Evolutionary conservation across 192 early-diverging fungal genomes (phyloP).

Genomic region (Fimicolochytrium jonesii): DNA sequence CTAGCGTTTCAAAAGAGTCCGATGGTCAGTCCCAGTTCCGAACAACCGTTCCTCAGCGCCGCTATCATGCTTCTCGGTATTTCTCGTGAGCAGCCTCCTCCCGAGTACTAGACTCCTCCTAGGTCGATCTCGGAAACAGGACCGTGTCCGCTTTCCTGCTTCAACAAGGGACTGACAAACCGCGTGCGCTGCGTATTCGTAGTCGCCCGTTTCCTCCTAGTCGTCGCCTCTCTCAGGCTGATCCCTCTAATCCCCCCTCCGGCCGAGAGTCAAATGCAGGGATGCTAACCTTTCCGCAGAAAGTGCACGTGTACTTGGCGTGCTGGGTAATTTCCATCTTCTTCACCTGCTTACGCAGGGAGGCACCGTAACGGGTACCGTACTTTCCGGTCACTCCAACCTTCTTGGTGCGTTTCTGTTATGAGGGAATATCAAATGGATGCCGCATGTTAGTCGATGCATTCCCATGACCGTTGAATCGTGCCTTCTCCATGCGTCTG

Average conservation of each 20-base stretch:
- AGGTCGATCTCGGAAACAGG: no score
- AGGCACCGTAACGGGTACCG: constrained; percentile 99
- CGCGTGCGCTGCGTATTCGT: no score
- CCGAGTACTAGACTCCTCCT: no score
- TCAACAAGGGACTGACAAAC: no score
- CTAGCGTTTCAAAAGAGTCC: no score
- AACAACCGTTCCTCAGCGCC: no score
- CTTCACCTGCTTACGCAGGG: constrained; percentile 93
- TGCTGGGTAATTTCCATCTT: constrained; percentile 99
- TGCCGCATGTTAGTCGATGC: neutral
- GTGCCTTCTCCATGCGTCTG: neutral
- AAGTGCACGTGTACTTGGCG: constrained; percentile 98
- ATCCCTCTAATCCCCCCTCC: no score
- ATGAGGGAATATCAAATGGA: neutral
- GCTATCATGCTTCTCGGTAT: neutral
- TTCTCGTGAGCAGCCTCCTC: neutral
- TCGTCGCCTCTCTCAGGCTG: no score
- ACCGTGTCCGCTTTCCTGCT: no score
- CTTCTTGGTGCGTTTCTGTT: constrained; percentile 91
- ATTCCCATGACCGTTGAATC: neutral
- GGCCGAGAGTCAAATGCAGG: no score
- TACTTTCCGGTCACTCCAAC: constrained; percentile 99
- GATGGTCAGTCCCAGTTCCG: no score
- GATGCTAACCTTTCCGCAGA: constrained; percentile 96
- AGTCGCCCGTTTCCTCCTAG: no score